phyloP scores from a whole-genome alignment of 225 moss, liverwort and hornwort species.

The Climacium dendroides region DNA sequence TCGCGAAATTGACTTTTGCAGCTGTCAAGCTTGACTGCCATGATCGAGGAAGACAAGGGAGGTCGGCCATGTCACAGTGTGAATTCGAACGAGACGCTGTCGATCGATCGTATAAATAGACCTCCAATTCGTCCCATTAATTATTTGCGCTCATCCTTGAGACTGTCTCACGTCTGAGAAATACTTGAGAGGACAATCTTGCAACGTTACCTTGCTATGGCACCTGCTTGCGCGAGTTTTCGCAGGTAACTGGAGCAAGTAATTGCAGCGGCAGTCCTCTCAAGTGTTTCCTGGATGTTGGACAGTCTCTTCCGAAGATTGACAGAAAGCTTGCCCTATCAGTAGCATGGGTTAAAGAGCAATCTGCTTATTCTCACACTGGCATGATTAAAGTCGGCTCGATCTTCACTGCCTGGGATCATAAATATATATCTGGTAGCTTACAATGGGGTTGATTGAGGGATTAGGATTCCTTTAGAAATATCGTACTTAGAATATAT shows the following conservation, averaged over 20 bases:
- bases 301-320: background rate
- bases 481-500: background rate
- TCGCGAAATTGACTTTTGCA: background rate
- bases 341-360: background rate
- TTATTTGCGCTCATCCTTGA: background rate
- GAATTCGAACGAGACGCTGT: background rate
- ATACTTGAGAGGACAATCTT: constrained; percentile 30
- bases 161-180: constrained; percentile 14
- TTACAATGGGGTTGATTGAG: background rate
- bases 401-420: background rate
- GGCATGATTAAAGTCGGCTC: background rate
- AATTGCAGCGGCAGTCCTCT: background rate
- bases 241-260: background rate
- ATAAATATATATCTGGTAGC: background rate
- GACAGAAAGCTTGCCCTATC: background rate
- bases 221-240: background rate
- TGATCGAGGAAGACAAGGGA: background rate
- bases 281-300: background rate
- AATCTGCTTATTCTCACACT: background rate
- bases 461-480: background rate
- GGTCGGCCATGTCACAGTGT: background rate
- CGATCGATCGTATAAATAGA: background rate
- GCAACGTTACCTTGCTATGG: background rate
- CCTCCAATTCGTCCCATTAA: background rate
- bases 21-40: background rate